A percentile compares a stretch with the other conserved stretches of the same genome.
Conservation (phyloP, 2,329 filamentous ascomycete genomes). For the Aspergillus felis region DNA sequence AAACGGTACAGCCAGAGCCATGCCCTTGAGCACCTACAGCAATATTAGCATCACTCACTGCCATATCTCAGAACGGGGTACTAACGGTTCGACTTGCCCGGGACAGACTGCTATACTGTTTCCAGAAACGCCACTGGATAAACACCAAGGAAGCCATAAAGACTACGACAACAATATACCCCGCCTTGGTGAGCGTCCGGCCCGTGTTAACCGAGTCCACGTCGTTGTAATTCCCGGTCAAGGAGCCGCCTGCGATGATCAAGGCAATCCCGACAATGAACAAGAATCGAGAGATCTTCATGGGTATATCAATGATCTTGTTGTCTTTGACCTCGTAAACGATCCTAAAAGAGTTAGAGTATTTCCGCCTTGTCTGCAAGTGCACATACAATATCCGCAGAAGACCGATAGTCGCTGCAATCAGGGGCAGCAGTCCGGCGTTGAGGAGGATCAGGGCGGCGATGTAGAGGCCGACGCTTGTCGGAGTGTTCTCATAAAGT, state of each 20-base stretch:
- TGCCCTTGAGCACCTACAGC: conserved; percentile 12
- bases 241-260: conserved; percentile 16
- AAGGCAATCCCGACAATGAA: conserved; percentile 16
- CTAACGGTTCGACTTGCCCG: conserved; percentile 13
- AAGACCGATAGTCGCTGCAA: conserved; percentile 21
- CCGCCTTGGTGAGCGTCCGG: conserved; percentile 16
- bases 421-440: conserved; percentile 21
- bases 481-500: conserved; percentile 11
- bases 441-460: conserved; percentile 18
- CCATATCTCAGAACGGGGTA: not conserved
- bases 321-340: conserved; percentile 3
- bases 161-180: conserved; percentile 17
- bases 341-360: conserved; percentile 1
- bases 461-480: conserved; percentile 11
- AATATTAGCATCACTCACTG: not conserved
- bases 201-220: conserved; percentile 8
- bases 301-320: conserved; percentile 2
- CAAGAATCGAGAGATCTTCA: conserved; percentile 14
- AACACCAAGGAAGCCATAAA: conserved; percentile 15
- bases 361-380: too few relatives aligned
- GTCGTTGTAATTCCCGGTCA: conserved; percentile 15
- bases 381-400: conserved; percentile 19
- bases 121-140: conserved; percentile 19
- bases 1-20: conserved; percentile 17
- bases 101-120: conserved; percentile 5